Conservation (phyloP, 2,329 filamentous ascomycete genomes). For the Fusarium xyrophilum region DNA sequence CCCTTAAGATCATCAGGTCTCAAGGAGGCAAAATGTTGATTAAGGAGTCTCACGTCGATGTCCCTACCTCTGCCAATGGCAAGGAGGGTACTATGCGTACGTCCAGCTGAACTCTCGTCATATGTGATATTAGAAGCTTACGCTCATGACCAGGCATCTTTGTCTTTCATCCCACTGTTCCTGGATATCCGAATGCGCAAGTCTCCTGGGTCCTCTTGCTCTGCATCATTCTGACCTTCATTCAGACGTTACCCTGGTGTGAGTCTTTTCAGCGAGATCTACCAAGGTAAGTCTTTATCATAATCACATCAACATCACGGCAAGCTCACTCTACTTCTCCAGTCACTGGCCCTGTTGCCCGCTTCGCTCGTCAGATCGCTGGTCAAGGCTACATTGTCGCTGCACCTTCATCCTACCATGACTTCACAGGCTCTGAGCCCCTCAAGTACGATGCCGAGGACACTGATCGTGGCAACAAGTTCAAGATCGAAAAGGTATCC, state of each 20-base stretch:
- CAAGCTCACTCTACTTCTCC: background rate
- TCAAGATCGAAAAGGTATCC: constrained; percentile 79
- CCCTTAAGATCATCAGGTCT: background rate
- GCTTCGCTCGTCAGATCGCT: constrained; percentile 90
- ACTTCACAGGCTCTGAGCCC: constrained; percentile 85
- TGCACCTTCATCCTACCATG: constrained; percentile 89
- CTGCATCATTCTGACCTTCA: constrained; percentile 1
- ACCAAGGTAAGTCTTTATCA: constrained; percentile 71
- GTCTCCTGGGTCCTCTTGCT: constrained; percentile 24
- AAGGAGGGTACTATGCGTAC: constrained; percentile 63
- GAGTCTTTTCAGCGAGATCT: constrained; percentile 91
- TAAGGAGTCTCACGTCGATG: constrained; percentile 60
- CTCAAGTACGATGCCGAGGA: constrained; percentile 86
- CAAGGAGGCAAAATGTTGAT: constrained; percentile 55
- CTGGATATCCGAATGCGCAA: constrained; percentile 85
- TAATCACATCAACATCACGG: background rate
- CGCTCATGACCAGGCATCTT: constrained; percentile 72
- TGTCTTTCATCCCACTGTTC: constrained; percentile 83
- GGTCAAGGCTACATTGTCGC: constrained; percentile 93
- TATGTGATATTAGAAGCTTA: constrained; percentile 9
- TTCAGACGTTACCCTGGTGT: constrained; percentile 78
- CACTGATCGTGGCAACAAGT: constrained; percentile 85
- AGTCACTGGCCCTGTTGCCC: constrained; percentile 90
- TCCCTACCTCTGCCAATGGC: constrained; percentile 59
- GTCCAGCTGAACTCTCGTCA: constrained; percentile 25